Base-by-base conservation (phyloP, 2,329 filamentous ascomycete species). In the Ophiosphaerella narmari region DNA sequence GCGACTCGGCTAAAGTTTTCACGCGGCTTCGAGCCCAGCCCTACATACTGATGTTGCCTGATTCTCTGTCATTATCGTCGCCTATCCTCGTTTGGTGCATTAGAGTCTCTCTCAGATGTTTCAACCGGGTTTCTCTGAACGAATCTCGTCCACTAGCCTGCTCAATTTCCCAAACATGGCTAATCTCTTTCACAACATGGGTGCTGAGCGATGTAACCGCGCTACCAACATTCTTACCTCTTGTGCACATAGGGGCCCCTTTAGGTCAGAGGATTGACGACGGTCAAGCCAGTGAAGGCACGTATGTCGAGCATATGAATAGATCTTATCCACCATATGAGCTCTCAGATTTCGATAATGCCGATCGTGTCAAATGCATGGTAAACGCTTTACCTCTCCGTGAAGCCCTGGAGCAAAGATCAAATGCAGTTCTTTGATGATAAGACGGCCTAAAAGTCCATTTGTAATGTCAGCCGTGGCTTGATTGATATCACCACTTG, bases 221-320 rank as follows among this genome's bases (percentile, higher is more conserved):
- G 9, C 42, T 0, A 55, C 57, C 7, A 59, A 34, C 3, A 29
- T 38, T 18, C 18, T 59, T 2, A 50, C 54, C 23, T 64, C 61
- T 1, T 46, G 31, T 4, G 18, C 31, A 4, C 38, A 59, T 11
- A 55, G 59, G 1, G 37, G 13, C 2, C 13, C 32, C 14, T 32
- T 49, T 3, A 57, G 55, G 26, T 61, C 46, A 1, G 55, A 41
- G 1, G 40, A 46, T 2, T 33, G 23, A 2, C 57, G 42, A 9
- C 34, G 42, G n/a, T 56, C 55, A 4, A 64, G 35, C 59, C 55
- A 62, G 36, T 56, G 41, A 46, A 61, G 18, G 21, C 56, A 64
- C 11, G 57, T 45, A 35, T 62, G 57, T 7, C 59, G 36, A 2
- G 53, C 59, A 5, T 21, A 21, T 21, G 18, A 21, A 21, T 21